These are phyloP conservation scores for Bruguiera sexangula DNA, from an alignment of 345 rosid genomes.

Conservation along the genomic window DNA sequence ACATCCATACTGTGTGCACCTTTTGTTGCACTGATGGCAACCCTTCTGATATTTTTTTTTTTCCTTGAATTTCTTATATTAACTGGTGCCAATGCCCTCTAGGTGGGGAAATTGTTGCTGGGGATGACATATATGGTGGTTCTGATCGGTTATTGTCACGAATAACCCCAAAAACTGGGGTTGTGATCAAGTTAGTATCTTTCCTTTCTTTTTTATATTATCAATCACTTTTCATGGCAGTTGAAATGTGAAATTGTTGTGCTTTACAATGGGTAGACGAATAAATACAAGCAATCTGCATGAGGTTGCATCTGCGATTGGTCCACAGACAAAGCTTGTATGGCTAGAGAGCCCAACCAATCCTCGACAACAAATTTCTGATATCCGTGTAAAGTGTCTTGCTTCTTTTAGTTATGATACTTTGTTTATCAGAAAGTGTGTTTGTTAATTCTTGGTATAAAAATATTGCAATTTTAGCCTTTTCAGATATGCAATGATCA, in stretches of 20 bases:
- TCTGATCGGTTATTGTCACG: conserved; percentile 86
- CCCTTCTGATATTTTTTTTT: not conserved
- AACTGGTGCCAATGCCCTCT: not conserved
- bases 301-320: conserved; percentile 76
- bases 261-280: conserved; percentile 49
- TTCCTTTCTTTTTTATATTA: not conserved
- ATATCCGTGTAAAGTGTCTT: conserved; percentile 54
- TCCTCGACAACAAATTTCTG: conserved; percentile 80
- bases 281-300: conserved; percentile 64
- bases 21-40: not conserved
- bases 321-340: conserved; percentile 77
- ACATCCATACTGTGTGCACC: not conserved
- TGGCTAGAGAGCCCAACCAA: conserved; percentile 95
- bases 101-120: conserved; percentile 93
- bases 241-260: conserved; percentile 17
- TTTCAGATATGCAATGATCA: not conserved
- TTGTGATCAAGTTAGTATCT: conserved; percentile 69
- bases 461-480: not conserved
- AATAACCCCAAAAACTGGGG: conserved; percentile 72
- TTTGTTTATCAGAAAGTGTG: not conserved
- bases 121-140: conserved; percentile 93
- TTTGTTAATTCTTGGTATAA: not conserved
- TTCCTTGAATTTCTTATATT: conserved; percentile 1
- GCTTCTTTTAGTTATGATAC: conserved; percentile 1
- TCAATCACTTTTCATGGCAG: not conserved